Evolutionary conservation across 2,329 filamentous ascomycete genomes (phyloP).

Genomic region (Dothistroma pini): DNA sequence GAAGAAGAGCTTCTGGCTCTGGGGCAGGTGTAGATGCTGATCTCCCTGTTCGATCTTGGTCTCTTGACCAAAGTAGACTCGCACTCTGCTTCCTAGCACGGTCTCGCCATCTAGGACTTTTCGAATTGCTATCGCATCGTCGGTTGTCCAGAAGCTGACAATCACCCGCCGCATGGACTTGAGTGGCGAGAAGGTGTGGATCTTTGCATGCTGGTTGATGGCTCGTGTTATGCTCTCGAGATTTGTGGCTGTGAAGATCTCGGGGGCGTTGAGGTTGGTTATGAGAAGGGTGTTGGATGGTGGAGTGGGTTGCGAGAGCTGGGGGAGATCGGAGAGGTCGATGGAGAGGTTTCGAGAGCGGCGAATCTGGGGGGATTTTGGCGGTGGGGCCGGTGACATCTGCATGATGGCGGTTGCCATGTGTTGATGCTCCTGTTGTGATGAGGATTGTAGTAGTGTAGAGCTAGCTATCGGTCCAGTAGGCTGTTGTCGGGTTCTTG

Average conservation of each 20-base stretch:
- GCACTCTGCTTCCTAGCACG: conserved; percentile 65
- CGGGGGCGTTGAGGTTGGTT: conserved; percentile 69
- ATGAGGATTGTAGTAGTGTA: not conserved
- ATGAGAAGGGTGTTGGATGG: conserved; percentile 82
- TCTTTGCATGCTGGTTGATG: conserved; percentile 64
- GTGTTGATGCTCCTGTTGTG: not conserved
- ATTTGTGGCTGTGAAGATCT: conserved; percentile 72
- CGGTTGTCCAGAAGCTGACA: conserved; percentile 69
- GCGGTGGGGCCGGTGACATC: conserved; percentile 12
- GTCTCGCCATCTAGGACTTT: conserved; percentile 69
- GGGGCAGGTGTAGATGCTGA: conserved; percentile 52
- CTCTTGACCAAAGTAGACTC: conserved; percentile 59
- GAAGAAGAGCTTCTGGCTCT: conserved; percentile 62
- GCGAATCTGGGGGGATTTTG: conserved; percentile 24
- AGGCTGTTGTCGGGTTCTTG: not conserved
- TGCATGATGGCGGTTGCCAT: conserved; percentile 16
- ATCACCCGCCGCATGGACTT: conserved; percentile 81
- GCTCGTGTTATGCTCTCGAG: conserved; percentile 69
- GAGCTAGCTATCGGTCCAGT: not conserved
- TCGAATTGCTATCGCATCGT: conserved; percentile 67
- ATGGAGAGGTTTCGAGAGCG: conserved; percentile 36
- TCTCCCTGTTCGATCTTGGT: conserved; percentile 46
- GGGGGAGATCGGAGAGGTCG: conserved; percentile 37
- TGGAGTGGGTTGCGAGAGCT: conserved; percentile 65
- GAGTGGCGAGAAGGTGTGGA: conserved; percentile 75